Percentiles rank a stretch among this genome's conserved stretches.
Conservation (phyloP, 139 green algal genomes). For the Chlamydomonas eustigma region DNA sequence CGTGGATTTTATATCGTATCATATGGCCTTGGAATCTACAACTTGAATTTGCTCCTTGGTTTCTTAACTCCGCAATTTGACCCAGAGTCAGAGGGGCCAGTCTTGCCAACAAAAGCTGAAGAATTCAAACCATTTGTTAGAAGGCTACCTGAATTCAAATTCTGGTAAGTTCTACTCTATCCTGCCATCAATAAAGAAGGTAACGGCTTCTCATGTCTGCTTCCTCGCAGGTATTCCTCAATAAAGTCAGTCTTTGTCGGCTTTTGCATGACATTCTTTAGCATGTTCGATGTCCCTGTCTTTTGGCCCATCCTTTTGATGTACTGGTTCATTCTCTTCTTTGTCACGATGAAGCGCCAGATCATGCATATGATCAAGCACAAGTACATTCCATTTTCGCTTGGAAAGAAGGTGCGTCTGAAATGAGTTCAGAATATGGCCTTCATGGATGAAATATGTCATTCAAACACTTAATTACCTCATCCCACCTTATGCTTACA, state of each 20-base stretch:
- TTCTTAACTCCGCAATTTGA: conserved; percentile 77
- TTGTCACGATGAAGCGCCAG: conserved; percentile 97
- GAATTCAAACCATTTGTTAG: conserved; percentile 98
- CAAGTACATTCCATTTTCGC: conserved; percentile 37
- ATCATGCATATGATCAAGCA: conserved; percentile 93
- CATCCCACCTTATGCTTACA: too few relatives aligned
- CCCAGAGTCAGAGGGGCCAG: conserved; percentile 63
- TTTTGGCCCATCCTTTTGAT: conserved; percentile 99
- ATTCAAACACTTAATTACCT: too few relatives aligned
- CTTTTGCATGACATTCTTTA: conserved; percentile 90
- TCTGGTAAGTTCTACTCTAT: conserved; percentile 89
- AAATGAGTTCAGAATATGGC: too few relatives aligned
- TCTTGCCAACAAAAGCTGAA: conserved; percentile 83
- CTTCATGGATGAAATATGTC: too few relatives aligned
- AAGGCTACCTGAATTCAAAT: conserved; percentile 98
- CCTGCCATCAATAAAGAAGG: too few relatives aligned
- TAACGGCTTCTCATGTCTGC: too few relatives aligned
- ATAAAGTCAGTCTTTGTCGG: conserved; percentile 79
- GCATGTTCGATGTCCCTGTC: conserved; percentile 93
- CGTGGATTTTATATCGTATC: conserved; percentile 97
- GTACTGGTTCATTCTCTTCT: conserved; percentile 92
- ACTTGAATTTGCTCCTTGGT: conserved; percentile 94
- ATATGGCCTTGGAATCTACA: conserved; percentile 96
- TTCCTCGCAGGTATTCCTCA: conserved; percentile 62
- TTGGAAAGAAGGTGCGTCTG: conserved; percentile 50